These are phyloP conservation scores for Paraphaeosphaeria sporulosa DNA, from an alignment of 2,329 filamentous ascomycete genomes.

Conservation along the genomic window DNA sequence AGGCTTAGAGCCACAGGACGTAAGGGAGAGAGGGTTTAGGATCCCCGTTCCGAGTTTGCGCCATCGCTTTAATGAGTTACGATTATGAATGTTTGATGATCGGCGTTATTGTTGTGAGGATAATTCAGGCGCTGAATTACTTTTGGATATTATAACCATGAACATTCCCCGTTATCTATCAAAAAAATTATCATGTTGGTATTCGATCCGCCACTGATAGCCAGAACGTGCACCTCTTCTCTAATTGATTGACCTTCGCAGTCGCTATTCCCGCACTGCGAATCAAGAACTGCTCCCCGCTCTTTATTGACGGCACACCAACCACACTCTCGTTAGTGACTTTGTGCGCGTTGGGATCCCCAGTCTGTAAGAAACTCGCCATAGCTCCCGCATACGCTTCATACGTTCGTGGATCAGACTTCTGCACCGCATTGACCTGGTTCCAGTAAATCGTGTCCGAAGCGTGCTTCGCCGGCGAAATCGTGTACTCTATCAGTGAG, in stretches of 20 bases:
- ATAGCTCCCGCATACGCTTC: conserved; percentile 66
- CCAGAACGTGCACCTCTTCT: conserved; percentile 64
- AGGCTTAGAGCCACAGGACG: conserved; percentile 54
- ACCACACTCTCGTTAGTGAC: conserved; percentile 55
- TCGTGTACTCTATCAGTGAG: conserved; percentile 68
- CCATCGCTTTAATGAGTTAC: not conserved
- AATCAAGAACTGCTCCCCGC: conserved; percentile 61
- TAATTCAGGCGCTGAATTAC: not conserved
- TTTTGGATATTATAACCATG: not conserved
- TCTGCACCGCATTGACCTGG: conserved; percentile 60
- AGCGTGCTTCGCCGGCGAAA: conserved; percentile 65
- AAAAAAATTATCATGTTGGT: conserved; percentile 45
- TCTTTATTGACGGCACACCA: conserved; percentile 56
- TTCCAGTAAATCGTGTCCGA: conserved; percentile 69
- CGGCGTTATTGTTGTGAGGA: not conserved
- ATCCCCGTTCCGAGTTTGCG: not conserved
- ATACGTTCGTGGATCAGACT: conserved; percentile 62
- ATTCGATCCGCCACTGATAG: conserved; percentile 54
- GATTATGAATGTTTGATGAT: not conserved
- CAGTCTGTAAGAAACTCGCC: conserved; percentile 67
- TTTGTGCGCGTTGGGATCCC: conserved; percentile 66
- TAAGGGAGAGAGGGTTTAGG: conserved; percentile 50
- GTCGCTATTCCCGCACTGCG: conserved; percentile 54
- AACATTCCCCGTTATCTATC: not conserved
- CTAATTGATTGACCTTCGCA: conserved; percentile 50